A percentile compares a stretch with the other conserved stretches of the same genome.
Evolutionary conservation across 148 eudicot species (phyloP).

Genomic region (Euryodendron excelsum): DNA sequence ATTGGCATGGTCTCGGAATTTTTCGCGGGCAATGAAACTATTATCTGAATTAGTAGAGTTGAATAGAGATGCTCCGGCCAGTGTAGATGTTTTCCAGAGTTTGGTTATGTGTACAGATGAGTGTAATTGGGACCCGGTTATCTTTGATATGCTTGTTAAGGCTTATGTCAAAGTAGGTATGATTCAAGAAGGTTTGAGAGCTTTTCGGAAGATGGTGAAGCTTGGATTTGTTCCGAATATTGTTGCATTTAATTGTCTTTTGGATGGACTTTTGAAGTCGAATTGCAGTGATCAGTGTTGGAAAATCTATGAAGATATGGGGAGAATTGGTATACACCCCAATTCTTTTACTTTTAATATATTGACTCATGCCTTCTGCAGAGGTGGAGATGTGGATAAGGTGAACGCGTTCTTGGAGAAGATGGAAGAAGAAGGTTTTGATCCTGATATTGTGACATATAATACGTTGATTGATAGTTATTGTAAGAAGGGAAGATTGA

Average conservation of each 20-base stretch:
- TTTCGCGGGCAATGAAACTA: conserved; percentile 47
- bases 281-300: conserved; percentile 58
- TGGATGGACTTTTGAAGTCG: conserved; percentile 62
- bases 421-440: conserved; percentile 96
- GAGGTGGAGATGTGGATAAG: conserved; percentile 53
- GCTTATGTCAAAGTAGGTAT: conserved; percentile 58
- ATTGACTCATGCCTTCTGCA: conserved; percentile 65
- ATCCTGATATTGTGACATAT: conserved; percentile 84
- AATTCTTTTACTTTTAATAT: conserved; percentile 80
- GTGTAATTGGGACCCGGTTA: conserved; percentile 86
- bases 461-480: conserved; percentile 72
- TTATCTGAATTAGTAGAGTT: conserved; percentile 55
- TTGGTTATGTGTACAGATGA: conserved; percentile 50
- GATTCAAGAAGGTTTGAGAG: conserved; percentile 57
- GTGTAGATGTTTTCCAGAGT: conserved; percentile 38
- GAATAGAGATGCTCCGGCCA: conserved; percentile 21
- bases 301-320: conserved; percentile 64
- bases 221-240: conserved; percentile 59
- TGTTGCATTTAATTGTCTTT: conserved; percentile 62
- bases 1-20: conserved; percentile 62
- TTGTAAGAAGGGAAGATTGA: conserved; percentile 63
- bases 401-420: conserved; percentile 75
- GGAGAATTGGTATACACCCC: conserved; percentile 52
- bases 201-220: conserved; percentile 58
- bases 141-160: conserved; percentile 82